Evolutionary conservation across 2,329 filamentous ascomycete species (phyloP).

Genomic region (Sporothrix variecibatus): DNA sequence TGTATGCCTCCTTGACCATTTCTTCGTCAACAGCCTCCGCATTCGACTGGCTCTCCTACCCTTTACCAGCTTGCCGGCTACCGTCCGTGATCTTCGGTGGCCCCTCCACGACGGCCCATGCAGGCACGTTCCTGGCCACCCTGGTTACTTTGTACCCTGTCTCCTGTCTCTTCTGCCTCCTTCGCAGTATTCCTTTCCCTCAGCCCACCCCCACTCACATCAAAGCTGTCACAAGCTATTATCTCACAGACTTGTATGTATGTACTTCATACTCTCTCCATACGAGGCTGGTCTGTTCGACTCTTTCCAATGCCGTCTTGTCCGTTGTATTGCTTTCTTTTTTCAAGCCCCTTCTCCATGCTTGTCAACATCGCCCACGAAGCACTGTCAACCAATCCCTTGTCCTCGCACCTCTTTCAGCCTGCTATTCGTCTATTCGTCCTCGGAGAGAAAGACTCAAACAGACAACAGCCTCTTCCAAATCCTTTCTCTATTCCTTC

Average conservation of each 20-base stretch:
- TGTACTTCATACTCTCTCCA: not conserved
- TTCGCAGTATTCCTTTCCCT: not conserved
- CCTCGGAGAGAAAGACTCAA: not conserved
- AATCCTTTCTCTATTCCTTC: not conserved
- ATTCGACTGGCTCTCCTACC: not conserved
- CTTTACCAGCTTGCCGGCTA: not conserved
- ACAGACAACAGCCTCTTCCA: not conserved
- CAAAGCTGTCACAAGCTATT: not conserved
- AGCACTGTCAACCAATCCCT: not conserved
- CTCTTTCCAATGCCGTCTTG: not conserved
- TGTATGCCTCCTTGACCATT: not conserved
- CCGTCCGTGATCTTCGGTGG: slow-evolving; percentile 3
- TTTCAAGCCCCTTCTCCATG: not conserved
- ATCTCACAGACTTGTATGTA: not conserved
- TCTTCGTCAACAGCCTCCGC: not conserved
- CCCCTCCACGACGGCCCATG: slow-evolving; percentile 3
- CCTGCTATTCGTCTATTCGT: not conserved
- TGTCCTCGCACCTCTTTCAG: not conserved
- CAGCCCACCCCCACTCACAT: slow-evolving; percentile 15
- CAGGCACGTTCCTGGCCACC: slow-evolving; percentile 17
- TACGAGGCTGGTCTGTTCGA: not conserved
- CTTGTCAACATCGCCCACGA: not conserved
- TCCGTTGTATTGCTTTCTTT: not conserved
- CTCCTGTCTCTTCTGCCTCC: not conserved
- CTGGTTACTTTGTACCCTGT: not conserved